Evolutionary conservation across 2,329 filamentous ascomycete genomes (phyloP), one percentile per base, ranked within the genome.

Genomic region (Monilinia fructicola): DNA sequence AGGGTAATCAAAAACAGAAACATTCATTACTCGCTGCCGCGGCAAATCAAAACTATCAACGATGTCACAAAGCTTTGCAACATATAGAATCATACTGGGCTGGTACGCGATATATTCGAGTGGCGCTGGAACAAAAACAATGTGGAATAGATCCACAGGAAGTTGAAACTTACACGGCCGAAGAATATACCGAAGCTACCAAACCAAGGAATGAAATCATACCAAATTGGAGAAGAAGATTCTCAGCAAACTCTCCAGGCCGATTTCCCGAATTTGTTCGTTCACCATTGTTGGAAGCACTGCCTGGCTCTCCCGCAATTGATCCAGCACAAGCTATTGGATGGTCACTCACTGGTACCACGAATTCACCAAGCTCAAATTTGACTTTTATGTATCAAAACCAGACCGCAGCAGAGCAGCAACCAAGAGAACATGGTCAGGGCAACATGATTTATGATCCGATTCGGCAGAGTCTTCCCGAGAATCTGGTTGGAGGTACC

Each of bases 341-440:
- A 1, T 96, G 91, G 90, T 93, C 91, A 10, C 79, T 96, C n/a
- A 92, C 92, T 0, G 92, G 92, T 18, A 94, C 90, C 1, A 93
- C 91, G 65, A 92, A 96, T 74, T 95, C 91, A 4, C 90, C 91
- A 1, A 93, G 88, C 69, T 92, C 92, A 0, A 95, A 91, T 74
- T 80, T 96, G 5, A 93, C 92, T 0, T 84, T 94, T 66, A 85
- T 96, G 74, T 96, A 92, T 75, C 74, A 74, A 68, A 72, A 69
- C 42, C 70, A 69, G 54, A 71, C 61, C 50, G 69, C 69, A 11
- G 69, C 70, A 12, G 66, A 69, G 35, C 62, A 66, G 64, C 73
- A 80, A 10, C 78, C 80, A 28, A 84, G 83, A 2, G 81, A 60
- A 26, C 50, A 56, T 38, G 61, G 83, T 0, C 82, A 84, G 0